Percentiles rank a stretch among this genome's conserved stretches.
Conservation (phyloP, 305 asterid species). For the Withania somnifera region DNA sequence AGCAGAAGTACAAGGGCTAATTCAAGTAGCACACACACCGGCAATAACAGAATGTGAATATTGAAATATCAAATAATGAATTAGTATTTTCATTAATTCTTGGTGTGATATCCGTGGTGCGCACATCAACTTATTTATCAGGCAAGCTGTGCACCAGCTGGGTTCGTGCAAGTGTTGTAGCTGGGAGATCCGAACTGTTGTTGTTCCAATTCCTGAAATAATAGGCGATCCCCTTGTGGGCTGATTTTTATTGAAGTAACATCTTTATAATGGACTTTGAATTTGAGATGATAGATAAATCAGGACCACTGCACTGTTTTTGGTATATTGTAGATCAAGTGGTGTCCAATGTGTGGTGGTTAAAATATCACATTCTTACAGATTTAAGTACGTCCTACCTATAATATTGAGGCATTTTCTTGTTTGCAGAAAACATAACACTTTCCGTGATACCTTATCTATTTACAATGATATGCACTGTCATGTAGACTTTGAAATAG, state of each 20-base stretch:
- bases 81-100: background rate
- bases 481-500: background rate
- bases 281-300: background rate
- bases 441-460: background rate
- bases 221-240: too few relatives aligned
- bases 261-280: background rate
- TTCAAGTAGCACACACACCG: background rate
- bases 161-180: too few relatives aligned
- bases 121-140: too few relatives aligned
- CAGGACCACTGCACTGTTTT: background rate
- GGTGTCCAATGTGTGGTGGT: background rate
- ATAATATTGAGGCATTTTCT: background rate
- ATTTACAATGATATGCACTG: background rate
- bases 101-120: background rate
- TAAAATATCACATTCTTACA: background rate
- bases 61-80: background rate
- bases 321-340: background rate
- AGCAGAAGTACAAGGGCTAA: too few relatives aligned
- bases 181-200: background rate
- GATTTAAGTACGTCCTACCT: background rate
- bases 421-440: background rate
- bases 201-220: background rate
- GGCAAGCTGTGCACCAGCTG: too few relatives aligned
- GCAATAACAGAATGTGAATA: background rate
- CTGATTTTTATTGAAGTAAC: background rate